These are phyloP conservation scores for Hypsizygus marmoreus DNA, from an alignment of 768 basidiomycete genomes.

Conservation along the genomic window DNA sequence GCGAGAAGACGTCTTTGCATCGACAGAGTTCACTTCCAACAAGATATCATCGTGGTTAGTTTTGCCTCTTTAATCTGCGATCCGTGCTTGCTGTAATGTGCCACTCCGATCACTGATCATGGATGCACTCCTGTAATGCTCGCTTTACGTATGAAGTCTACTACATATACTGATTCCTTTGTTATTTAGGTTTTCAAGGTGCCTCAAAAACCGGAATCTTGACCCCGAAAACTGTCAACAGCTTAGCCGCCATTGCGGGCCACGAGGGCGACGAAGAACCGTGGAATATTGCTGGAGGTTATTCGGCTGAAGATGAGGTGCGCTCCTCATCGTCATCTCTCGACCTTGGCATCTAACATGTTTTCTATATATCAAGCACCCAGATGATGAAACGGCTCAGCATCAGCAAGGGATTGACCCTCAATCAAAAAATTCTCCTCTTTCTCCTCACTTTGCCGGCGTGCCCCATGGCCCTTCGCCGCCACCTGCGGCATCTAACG, in stretches of 20 bases:
- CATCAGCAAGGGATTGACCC: constrained; percentile 54
- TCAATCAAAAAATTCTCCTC: constrained; percentile 53
- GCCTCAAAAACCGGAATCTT: constrained; percentile 57
- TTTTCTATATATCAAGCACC: constrained; percentile 22
- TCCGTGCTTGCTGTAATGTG: constrained; percentile 13
- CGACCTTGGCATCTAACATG: constrained; percentile 13
- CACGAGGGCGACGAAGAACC: constrained; percentile 89
- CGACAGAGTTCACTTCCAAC: constrained; percentile 82
- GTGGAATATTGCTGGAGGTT: constrained; percentile 71
- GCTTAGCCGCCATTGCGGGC: constrained; percentile 81
- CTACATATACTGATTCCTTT: constrained; percentile 14
- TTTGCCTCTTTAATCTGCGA: constrained; percentile 11
- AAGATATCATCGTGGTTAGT: constrained; percentile 72
- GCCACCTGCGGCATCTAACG: constrained; percentile 67
- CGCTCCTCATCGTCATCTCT: constrained; percentile 14
- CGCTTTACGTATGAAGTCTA: constrained; percentile 9
- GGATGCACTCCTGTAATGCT: constrained; percentile 22
- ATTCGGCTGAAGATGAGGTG: constrained; percentile 69
- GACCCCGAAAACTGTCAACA: constrained; percentile 77
- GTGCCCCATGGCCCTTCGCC: constrained; percentile 61
- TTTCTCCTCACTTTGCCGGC: constrained; percentile 61
- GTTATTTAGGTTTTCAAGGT: constrained; percentile 50
- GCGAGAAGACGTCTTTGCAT: constrained; percentile 79
- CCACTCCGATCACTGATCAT: constrained; percentile 21
- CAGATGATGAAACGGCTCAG: constrained; percentile 30